Percentiles rank a stretch among this genome's conserved stretches.
phyloP scores from a whole-genome alignment of 108 stramenopile genomes.

The Hondaea fermentalgiana region DNA sequence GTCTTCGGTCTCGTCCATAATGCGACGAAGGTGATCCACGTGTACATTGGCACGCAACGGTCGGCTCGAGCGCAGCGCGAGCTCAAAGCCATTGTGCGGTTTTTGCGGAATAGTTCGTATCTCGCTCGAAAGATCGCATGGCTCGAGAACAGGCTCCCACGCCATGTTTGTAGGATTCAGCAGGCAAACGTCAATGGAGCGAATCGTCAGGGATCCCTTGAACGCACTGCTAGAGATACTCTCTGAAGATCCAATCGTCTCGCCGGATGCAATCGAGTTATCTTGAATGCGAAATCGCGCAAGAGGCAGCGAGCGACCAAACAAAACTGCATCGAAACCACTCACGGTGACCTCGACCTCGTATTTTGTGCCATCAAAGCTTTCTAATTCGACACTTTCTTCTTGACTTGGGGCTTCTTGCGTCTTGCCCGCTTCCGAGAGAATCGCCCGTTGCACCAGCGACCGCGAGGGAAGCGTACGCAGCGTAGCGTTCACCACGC shows the following conservation, averaged over 20 bases:
- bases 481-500: neutral
- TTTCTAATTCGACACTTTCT: neutral
- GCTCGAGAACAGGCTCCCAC: neutral
- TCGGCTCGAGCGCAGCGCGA: neutral
- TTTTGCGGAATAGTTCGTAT: neutral
- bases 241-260: neutral
- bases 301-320: neutral
- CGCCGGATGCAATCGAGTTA: neutral
- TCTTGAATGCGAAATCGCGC: neutral
- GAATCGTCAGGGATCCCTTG: neutral
- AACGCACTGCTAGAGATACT: neutral
- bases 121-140: neutral
- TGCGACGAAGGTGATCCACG: neutral
- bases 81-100: neutral
- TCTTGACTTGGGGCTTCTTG: neutral
- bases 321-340: neutral
- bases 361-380: neutral
- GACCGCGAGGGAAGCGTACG: neutral
- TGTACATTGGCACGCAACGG: neutral
- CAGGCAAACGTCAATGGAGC: neutral
- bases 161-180: neutral
- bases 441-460: neutral
- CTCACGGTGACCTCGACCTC: neutral
- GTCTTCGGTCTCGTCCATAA: neutral
- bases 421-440: neutral